Evolutionary conservation across 192 early-diverging fungal species (phyloP), one percentile per base, ranked within the genome.

Genomic region (Hyaloraphidium curvatum): DNA sequence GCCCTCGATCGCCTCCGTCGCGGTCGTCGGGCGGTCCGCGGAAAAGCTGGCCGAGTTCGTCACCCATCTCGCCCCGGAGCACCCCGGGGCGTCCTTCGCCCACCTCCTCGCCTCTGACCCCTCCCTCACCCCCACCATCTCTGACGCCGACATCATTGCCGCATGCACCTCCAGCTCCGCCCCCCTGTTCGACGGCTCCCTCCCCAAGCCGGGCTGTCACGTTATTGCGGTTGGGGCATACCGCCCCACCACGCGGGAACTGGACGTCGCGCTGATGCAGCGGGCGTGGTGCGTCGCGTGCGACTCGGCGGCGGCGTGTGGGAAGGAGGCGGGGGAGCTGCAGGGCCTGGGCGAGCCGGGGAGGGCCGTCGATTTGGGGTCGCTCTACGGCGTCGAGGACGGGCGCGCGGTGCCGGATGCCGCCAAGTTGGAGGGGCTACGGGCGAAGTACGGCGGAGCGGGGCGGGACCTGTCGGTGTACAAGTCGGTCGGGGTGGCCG

Each of bases 401-500:
- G 41, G 11, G 23, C 29, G 26, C 21, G 22, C 16, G 51, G 19
- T 22, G 1, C n/a, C n/a, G n/a, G n/a, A n/a, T n/a, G n/a, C n/a
- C n/a, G n/a, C n/a, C n/a, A n/a, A n/a, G n/a, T n/a, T n/a, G n/a
- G n/a, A n/a, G n/a, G n/a, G n/a, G n/a, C n/a, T n/a, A n/a, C n/a
- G n/a, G n/a, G n/a, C n/a, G n/a, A n/a, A n/a, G n/a, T n/a, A n/a
- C n/a, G n/a, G n/a, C n/a, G n/a, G n/a, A n/a, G n/a, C n/a, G 17
- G 54, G 43, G 3, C 52, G 56, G 5, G 63, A 68, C 51, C 56
- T 68, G 11, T 56, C 72, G 1, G 67, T 75, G 27, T 75, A 72
- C 28, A 75, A 75, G 60, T 72, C 70, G 31, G 73, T 75, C 3
- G 73, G 73, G 0, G 66, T 75, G 35, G 67, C 67, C 29, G 65